Evolutionary conservation across 202 grass and related monocot species (phyloP), one percentile per base, ranked within the genome.

Genomic region (Brachypodium distachyon): DNA sequence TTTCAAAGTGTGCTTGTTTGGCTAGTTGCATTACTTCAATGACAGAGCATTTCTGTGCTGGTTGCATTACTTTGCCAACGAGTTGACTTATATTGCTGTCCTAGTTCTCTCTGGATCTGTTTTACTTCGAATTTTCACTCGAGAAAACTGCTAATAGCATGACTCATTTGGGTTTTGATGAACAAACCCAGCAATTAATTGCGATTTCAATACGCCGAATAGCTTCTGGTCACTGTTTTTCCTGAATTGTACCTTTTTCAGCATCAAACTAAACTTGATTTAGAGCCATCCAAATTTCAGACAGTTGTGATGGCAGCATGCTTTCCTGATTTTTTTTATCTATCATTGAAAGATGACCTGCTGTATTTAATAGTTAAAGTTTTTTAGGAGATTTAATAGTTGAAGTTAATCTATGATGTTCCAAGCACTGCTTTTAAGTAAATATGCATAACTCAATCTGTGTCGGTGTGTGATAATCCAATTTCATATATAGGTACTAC

Each of bases 1-100:
- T 79, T 92, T 94, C 72, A 98, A 98, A 89, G 95, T 98, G 47
- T 94, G 95, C 48, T 86, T 98, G 32, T 98, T 98, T 92, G 95
- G 91, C 57, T 89, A 89, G 67, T 92, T n/a, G n/a, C n/a, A n/a
- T n/a, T n/a, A n/a, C n/a, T n/a, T n/a, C n/a, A n/a, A n/a, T n/a
- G n/a, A n/a, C 95, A 11, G 95, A 98, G 95, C 91, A 92, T 92
- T 76, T 61, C 5, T 70, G 43, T 61, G 21, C 67, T 68, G 33
- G 7, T 77, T 49, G 6, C n/a, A n/a, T n/a, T n/a, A n/a, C 25
- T 50, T 73, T 63, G 40, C 1, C 43, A 23, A 41, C 22, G 48
- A 17, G 62, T 40, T 56, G 47, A 25, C 50, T 65, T 26, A 12
- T 67, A 16, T 48, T 67, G 46, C 17, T 22, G 44, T 49, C 4